Conservation (phyloP, 257 asterid species). For the Ophiorrhiza pumila region DNA sequence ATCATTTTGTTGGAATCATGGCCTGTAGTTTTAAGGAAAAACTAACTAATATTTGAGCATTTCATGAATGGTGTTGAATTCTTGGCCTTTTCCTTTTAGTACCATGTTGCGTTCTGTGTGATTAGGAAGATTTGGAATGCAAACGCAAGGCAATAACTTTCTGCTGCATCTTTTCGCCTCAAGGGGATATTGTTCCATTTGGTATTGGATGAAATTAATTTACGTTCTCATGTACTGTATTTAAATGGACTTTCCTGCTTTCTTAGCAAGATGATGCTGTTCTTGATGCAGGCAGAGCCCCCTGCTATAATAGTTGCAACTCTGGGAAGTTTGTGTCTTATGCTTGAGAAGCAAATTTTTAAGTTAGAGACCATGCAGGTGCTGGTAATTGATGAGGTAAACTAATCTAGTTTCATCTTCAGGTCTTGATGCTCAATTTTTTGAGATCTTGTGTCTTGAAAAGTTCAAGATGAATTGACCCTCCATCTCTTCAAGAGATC, state of each 20-base stretch:
- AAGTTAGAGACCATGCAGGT: constrained; percentile 72
- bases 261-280: constrained; percentile 21
- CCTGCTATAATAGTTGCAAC: constrained; percentile 88
- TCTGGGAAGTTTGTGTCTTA: constrained; percentile 72
- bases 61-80: background rate
- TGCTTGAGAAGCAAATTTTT: constrained; percentile 76
- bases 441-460: background rate
- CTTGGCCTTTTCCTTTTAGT: background rate
- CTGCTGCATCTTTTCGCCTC: background rate
- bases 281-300: constrained; percentile 68
- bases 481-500: too few relatives aligned
- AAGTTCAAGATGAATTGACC: constrained; percentile 6
- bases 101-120: background rate
- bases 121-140: background rate
- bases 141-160: background rate
- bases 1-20: background rate
- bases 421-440: background rate
- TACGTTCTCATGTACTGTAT: background rate
- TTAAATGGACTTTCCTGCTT: background rate
- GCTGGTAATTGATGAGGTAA: constrained; percentile 95
- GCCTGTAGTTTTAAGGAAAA: background rate
- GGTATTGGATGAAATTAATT: background rate
- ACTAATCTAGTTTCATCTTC: constrained; percentile 4
- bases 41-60: background rate
- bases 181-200: background rate